These are phyloP conservation scores for Rosa chinensis DNA, from an alignment of 306 rosid genomes.

Conservation along the genomic window DNA sequence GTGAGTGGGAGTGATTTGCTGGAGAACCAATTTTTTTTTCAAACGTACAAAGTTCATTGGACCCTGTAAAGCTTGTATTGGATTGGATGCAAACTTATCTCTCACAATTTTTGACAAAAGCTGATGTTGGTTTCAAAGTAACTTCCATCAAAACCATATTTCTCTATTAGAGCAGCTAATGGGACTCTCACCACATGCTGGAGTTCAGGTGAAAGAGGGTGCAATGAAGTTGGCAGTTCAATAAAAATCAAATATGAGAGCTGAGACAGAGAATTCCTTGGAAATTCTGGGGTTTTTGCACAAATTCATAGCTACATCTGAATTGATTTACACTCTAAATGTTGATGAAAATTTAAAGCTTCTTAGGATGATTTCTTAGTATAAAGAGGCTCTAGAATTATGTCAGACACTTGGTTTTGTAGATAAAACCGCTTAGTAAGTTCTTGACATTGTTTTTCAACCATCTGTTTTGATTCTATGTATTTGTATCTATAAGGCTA, in stretches of 20 bases:
- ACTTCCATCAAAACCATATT: slow-evolving; percentile 23
- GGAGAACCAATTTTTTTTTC: too few relatives aligned
- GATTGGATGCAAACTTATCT: slow-evolving; percentile 36
- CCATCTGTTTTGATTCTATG: too few relatives aligned
- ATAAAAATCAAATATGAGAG: slow-evolving; percentile 40
- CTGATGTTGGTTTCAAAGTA: slow-evolving; percentile 17
- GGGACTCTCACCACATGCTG: slow-evolving; percentile 40
- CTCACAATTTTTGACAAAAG: slow-evolving; percentile 23
- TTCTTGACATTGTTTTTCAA: too few relatives aligned
- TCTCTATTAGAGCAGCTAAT: slow-evolving; percentile 36
- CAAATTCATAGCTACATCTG: slow-evolving; percentile 37
- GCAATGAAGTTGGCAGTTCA: slow-evolving; percentile 47
- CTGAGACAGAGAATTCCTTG: slow-evolving; percentile 6
- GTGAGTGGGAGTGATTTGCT: too few relatives aligned
- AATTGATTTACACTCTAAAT: slow-evolving; percentile 35
- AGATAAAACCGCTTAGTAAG: slow-evolving; percentile 46
- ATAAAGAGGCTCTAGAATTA: slow-evolving; percentile 42
- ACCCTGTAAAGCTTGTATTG: slow-evolving; percentile 57
- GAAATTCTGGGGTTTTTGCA: slow-evolving; percentile 50
- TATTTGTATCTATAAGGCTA: not conserved
- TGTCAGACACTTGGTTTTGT: slow-evolving; percentile 38
- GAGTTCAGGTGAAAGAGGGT: slow-evolving; percentile 35
- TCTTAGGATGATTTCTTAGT: slow-evolving; percentile 36
- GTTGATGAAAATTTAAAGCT: slow-evolving; percentile 47
- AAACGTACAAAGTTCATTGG: slow-evolving; percentile 18